These are phyloP conservation scores for Kondoa subrosea DNA, from an alignment of 768 basidiomycete genomes.

Conservation along the genomic window DNA sequence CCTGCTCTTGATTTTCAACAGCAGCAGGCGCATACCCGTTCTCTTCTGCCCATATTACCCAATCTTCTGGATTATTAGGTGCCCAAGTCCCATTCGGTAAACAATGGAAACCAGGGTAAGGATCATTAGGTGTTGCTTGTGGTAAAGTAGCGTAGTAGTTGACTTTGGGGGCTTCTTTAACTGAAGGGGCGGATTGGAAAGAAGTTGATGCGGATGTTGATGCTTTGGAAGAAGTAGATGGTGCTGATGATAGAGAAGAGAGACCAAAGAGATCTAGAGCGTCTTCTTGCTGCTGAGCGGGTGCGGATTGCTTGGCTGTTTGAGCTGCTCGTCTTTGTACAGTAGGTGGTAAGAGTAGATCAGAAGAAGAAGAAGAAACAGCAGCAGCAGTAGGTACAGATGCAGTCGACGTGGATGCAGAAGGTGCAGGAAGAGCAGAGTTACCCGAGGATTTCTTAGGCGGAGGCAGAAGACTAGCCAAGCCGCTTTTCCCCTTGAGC, in stretches of 20 bases:
- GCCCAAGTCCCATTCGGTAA: constrained; percentile 17
- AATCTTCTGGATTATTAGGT: constrained; percentile 16
- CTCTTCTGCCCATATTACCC: constrained; percentile 15
- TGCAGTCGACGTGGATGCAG: background rate
- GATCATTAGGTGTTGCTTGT: constrained; percentile 15
- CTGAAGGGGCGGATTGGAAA: constrained; percentile 1
- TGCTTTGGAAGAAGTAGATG: background rate
- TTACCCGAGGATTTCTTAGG: background rate
- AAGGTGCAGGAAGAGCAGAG: background rate
- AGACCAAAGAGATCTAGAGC: background rate
- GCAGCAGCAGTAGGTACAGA: background rate
- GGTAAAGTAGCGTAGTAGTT: constrained; percentile 20
- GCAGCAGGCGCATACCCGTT: background rate
- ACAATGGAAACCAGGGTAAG: constrained; percentile 19
- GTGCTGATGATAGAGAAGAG: background rate
- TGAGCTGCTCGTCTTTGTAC: background rate
- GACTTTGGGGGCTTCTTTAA: background rate
- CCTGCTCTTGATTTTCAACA: background rate
- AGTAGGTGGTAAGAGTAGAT: background rate
- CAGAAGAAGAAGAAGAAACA: constrained; percentile 1
- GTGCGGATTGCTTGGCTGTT: background rate
- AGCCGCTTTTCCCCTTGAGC: background rate
- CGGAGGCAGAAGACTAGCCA: background rate
- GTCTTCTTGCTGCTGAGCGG: background rate
- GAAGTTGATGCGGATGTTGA: background rate